phyloP scores from a whole-genome alignment of 305 asterid genomes.

The Solanum aculeatissimum region DNA sequence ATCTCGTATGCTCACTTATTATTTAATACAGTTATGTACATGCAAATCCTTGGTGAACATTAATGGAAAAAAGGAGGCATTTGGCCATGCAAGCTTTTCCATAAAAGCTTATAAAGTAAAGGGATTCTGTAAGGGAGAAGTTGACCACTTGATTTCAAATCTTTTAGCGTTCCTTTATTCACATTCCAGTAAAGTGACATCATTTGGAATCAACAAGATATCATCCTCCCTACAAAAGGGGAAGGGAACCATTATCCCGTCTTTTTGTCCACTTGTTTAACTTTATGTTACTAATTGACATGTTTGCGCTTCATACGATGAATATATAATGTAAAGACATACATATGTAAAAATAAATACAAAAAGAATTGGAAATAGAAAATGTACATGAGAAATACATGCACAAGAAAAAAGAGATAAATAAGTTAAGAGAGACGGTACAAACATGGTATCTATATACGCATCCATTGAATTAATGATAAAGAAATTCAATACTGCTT shows the following conservation, averaged over 20 bases:
- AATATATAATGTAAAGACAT: neutral
- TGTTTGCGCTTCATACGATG: neutral
- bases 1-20: neutral
- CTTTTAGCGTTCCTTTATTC: neutral
- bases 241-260: neutral
- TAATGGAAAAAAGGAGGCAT: neutral
- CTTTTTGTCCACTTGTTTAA: neutral
- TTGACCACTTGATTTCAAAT: neutral
- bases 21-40: too few relatives aligned
- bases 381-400: neutral
- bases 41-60: too few relatives aligned
- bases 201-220: neutral
- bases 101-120: neutral
- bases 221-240: neutral
- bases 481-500: too few relatives aligned
- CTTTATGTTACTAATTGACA: neutral
- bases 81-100: neutral
- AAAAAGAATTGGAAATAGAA: neutral
- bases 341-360: neutral
- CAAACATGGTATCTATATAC: neutral
- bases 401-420: neutral
- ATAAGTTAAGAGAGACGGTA: neutral
- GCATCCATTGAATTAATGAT: too few relatives aligned
- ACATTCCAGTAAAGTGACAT: neutral
- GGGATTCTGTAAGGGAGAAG: neutral